A percentile compares a stretch with the other conserved stretches of the same genome.
These are phyloP conservation scores for Esteya vermicola DNA, from an alignment of 2,329 filamentous ascomycete species.

Conservation along the genomic window DNA sequence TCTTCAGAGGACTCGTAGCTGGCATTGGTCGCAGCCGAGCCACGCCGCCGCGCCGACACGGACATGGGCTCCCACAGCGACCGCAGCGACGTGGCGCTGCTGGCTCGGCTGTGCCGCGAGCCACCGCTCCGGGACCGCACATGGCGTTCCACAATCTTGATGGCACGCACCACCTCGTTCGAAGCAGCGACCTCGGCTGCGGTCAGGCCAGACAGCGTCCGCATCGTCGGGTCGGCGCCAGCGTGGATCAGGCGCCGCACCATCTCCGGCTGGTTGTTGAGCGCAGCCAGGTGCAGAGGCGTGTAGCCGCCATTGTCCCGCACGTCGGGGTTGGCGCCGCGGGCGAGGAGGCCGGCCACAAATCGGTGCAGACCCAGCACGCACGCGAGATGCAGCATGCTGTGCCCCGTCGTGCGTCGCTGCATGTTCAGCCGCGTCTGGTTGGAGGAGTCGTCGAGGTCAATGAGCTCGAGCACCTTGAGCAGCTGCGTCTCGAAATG, in stretches of 20 bases:
- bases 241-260: constrained; percentile 59
- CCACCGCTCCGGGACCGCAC: constrained; percentile 52
- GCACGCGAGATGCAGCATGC: constrained; percentile 67
- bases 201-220: constrained; percentile 56
- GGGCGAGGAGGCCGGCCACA: constrained; percentile 60
- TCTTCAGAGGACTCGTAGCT: too few species aligned
- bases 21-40: neutral
- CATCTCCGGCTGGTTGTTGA: constrained; percentile 63
- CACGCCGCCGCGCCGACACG: constrained; percentile 4
- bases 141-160: constrained; percentile 47
- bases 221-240: constrained; percentile 56
- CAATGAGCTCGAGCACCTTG: constrained; percentile 63
- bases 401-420: constrained; percentile 52
- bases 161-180: constrained; percentile 46
- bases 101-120: constrained; percentile 45
- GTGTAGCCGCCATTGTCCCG: constrained; percentile 70
- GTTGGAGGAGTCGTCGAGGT: constrained; percentile 59
- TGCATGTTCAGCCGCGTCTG: constrained; percentile 53
- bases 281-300: constrained; percentile 65
- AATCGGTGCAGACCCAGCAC: constrained; percentile 63
- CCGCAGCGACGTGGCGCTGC: constrained; percentile 51
- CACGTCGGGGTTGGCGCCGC: constrained; percentile 63
- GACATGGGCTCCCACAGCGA: constrained; percentile 47
- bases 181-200: constrained; percentile 58
- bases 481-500: constrained; percentile 56